Conservation (phyloP, 2,329 filamentous ascomycete genomes). For the Leptographium procerum region DNA sequence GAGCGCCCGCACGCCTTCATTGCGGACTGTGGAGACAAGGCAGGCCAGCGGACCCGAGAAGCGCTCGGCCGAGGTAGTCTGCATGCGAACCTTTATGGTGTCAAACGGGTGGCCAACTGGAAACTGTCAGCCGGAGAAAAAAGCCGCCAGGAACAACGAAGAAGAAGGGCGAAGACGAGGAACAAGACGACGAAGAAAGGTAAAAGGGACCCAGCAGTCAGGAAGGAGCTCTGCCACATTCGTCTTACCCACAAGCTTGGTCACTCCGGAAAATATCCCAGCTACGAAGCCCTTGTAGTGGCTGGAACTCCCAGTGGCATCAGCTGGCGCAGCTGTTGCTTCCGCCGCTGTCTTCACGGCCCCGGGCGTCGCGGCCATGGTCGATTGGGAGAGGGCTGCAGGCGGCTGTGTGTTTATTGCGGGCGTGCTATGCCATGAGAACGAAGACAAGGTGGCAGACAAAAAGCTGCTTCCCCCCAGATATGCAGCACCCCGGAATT, state of each 20-base stretch:
- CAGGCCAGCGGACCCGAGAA: constrained; percentile 85
- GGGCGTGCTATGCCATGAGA: not conserved
- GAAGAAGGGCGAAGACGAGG: not conserved
- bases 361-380: constrained; percentile 1
- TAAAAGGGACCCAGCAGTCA: too few species aligned
- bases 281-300: constrained; percentile 96
- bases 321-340: not conserved
- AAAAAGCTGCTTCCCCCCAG: not conserved
- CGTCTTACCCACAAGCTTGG: constrained; percentile 68
- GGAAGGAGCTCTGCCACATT: not conserved
- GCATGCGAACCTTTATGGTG: constrained; percentile 90
- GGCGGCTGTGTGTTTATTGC: not conserved
- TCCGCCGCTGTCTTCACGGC: not conserved
- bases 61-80: constrained; percentile 66
- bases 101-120: constrained; percentile 70
- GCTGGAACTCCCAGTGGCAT: constrained; percentile 22
- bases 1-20: constrained; percentile 73
- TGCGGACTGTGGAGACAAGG: constrained; percentile 67
- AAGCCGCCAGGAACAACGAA: not conserved
- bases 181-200: not conserved
- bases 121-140: not conserved
- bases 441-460: not conserved
- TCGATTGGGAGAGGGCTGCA: not conserved
- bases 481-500: not conserved
- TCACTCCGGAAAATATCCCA: constrained; percentile 88